A percentile compares a stretch with the other conserved stretches of the same genome.
Conservation (phyloP, 148 eudicot species). For the Camellia granthamiana region DNA sequence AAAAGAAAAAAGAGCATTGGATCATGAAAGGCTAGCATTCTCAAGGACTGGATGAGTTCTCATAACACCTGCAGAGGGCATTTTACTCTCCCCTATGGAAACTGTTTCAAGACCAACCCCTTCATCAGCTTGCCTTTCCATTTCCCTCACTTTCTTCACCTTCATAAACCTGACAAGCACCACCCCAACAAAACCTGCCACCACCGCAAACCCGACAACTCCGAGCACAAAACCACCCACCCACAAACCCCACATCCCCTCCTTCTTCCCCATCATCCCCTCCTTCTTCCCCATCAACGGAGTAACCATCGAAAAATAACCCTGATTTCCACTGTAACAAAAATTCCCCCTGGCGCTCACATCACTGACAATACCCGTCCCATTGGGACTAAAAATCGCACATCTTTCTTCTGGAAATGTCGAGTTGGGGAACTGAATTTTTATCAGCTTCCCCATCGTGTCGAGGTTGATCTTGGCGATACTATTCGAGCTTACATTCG, state of each 20-base stretch:
- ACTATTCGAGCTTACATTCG: slow-evolving; percentile 16
- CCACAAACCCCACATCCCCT: slow-evolving; percentile 8
- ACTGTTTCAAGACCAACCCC: slow-evolving; percentile 33
- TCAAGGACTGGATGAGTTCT: slow-evolving; percentile 39
- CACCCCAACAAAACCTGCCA: slow-evolving; percentile 11
- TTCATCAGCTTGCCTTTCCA: slow-evolving; percentile 32
- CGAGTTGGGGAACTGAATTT: slow-evolving; percentile 20
- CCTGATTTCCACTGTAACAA: slow-evolving; percentile 28
- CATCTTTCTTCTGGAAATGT: slow-evolving; percentile 12
- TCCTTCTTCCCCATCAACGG: slow-evolving; percentile 18
- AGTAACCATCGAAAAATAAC: slow-evolving; percentile 30
- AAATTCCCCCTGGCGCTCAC: slow-evolving; percentile 7
- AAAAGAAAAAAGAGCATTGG: not conserved
- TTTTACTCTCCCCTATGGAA: slow-evolving; percentile 31
- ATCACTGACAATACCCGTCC: slow-evolving; percentile 20
- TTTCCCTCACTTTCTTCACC: slow-evolving; percentile 20
- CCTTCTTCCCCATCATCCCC: slow-evolving; percentile 11
- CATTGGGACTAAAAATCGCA: slow-evolving; percentile 24
- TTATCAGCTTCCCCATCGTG: slow-evolving; percentile 21
- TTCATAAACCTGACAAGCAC: slow-evolving; percentile 12
- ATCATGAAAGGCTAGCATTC: slow-evolving; percentile 11
- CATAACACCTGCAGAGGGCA: slow-evolving; percentile 34
- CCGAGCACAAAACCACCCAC: slow-evolving; percentile 16
- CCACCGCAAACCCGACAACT: slow-evolving; percentile 3
- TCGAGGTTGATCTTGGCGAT: slow-evolving; percentile 21